Evolutionary conservation across 2,329 filamentous ascomycete genomes (phyloP), one percentile per base, ranked within the genome.

Genomic region (Phialophora tarda): DNA sequence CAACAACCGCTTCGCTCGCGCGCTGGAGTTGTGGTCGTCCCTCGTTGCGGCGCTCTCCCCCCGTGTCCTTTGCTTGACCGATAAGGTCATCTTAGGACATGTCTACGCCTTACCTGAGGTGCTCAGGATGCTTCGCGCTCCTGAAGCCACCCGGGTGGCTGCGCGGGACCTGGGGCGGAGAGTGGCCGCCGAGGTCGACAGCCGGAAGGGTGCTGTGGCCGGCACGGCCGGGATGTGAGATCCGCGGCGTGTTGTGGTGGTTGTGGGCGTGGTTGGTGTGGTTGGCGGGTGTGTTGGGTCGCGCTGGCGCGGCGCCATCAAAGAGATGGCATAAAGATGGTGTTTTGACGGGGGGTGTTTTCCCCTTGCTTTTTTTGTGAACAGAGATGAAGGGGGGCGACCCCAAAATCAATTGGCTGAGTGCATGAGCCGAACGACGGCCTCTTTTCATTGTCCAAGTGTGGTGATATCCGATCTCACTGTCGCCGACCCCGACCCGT

Each of bases 21-120:
- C 76, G 79, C 68, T 85, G 59, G 76, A 80, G 41, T 80, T 78
- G 63, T 85, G 83, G 83, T 82, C 80, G 65, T 74, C 75, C 3
- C 75, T 84, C 21, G 77, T 78, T 47, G 80, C 77, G 47, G 78
- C 82, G 59, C 81, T 85, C 80, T 76, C 77, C 50, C 74, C 83
- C 34, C 80, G 82, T 30, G 84, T 82, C 2, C 84, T 84, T 70
- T 85, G 82, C 71, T 74, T 78, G 26, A 79, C 82, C 1, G 83
- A 85, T 69, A 80, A 78, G 56, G 78, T 79, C 14, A 78, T 85
- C 60, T 75, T 80, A 62, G 84, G 83, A 71, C 78, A 84, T 54
- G 73, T 85, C 61, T 78, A 81, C 58, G 83, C 85, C 60, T 78
- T 80, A 32, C 78, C 80, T 47, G 78, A 80, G 65, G 78, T 85